These are phyloP conservation scores for Limnomonas spitsbergensis DNA, from an alignment of 139 green algal species.

Conservation along the genomic window DNA sequence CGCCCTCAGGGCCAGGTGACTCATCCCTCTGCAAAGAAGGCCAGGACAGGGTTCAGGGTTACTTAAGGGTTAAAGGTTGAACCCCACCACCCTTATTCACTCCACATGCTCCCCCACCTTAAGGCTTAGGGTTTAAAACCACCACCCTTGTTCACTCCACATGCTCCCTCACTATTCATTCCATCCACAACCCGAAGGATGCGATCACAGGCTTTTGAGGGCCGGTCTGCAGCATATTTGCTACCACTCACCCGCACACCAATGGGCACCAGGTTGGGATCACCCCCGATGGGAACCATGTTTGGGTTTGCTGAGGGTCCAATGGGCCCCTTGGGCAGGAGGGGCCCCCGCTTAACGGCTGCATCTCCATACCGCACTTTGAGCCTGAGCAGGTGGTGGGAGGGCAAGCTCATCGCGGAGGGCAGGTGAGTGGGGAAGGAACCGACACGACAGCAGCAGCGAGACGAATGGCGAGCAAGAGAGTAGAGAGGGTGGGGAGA, in stretches of 20 bases:
- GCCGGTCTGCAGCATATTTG: too few relatives aligned
- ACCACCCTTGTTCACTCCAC: too few relatives aligned
- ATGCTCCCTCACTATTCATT: too few relatives aligned
- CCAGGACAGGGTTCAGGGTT: conserved; percentile 52
- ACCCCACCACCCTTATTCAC: too few relatives aligned
- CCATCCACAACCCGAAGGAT: too few relatives aligned
- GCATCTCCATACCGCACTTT: conserved; percentile 62
- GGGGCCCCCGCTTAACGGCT: conserved; percentile 14
- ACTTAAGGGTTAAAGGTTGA: too few relatives aligned
- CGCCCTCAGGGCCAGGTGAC: conserved; percentile 9
- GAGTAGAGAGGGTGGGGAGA: not conserved
- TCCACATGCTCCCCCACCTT: too few relatives aligned
- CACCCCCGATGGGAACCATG: conserved; percentile 18
- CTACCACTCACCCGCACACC: conserved; percentile 8
- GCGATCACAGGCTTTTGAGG: too few relatives aligned
- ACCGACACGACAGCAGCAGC: not conserved
- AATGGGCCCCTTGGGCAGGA: conserved; percentile 28
- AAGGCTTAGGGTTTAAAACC: too few relatives aligned
- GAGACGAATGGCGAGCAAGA: not conserved
- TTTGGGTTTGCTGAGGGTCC: conserved; percentile 13
- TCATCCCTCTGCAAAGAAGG: conserved; percentile 54
- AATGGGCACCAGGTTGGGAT: conserved; percentile 12
- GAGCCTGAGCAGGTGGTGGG: conserved; percentile 9
- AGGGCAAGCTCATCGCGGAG: not conserved
- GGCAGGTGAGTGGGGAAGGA: not conserved